These are phyloP conservation scores for Diaporthe nobilis DNA, from an alignment of 2,329 filamentous ascomycete species.

Conservation along the genomic window DNA sequence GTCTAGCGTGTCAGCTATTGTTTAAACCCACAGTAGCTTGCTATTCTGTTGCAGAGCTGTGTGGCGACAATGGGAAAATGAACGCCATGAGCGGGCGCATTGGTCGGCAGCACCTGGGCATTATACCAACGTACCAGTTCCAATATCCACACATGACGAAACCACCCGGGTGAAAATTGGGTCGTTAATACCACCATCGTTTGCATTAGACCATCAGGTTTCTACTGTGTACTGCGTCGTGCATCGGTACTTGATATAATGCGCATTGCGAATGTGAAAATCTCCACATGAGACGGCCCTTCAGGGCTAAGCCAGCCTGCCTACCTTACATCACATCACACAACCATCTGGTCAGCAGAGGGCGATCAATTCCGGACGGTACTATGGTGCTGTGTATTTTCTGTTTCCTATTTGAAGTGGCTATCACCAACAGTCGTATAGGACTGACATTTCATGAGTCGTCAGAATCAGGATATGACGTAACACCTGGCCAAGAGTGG, in stretches of 20 bases:
- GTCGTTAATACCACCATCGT: background rate
- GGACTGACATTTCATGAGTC: constrained; percentile 1
- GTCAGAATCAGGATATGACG: background rate
- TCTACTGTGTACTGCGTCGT: background rate
- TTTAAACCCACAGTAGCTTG: background rate
- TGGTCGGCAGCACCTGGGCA: background rate
- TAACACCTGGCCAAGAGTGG: constrained; percentile 1
- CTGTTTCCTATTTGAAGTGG: background rate
- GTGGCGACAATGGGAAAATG: background rate
- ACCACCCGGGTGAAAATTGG: background rate
- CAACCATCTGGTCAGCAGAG: no score
- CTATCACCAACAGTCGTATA: background rate
- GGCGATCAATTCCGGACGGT: background rate
- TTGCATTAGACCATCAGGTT: background rate
- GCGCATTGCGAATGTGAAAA: background rate
- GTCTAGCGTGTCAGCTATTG: constrained; percentile 4
- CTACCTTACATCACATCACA: background rate
- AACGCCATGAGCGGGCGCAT: background rate
- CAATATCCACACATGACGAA: constrained; percentile 13
- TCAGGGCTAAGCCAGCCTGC: background rate
- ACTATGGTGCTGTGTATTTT: background rate
- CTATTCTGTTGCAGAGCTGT: background rate
- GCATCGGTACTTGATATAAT: constrained; percentile 1
- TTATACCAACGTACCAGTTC: background rate
- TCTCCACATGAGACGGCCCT: background rate